A percentile compares a stretch with the other conserved stretches of the same genome.
These are phyloP conservation scores for Neurospora tetraspora DNA, from an alignment of 495 filamentous ascomycete species.

Conservation along the genomic window DNA sequence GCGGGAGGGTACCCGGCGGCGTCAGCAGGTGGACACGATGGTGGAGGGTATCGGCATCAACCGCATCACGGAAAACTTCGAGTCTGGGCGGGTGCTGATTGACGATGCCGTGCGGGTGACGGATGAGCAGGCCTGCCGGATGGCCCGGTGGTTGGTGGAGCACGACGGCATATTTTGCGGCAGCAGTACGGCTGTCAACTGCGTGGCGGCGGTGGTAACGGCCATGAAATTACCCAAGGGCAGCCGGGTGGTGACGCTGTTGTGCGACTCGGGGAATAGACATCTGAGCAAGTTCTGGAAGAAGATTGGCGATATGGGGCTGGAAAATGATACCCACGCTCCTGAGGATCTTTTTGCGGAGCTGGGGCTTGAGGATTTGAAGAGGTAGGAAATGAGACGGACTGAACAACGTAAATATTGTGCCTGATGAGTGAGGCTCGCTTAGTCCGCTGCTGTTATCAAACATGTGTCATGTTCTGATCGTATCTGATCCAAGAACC, in stretches of 20 bases:
- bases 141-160: conserved; percentile 94
- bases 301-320: conserved; percentile 60
- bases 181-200: conserved; percentile 92
- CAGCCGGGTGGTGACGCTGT: conserved; percentile 75
- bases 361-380: conserved; percentile 22
- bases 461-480: neutral
- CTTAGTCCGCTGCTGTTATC: neutral
- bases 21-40: conserved; percentile 89
- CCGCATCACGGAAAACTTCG: conserved; percentile 82
- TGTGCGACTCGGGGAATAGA: conserved; percentile 84
- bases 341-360: conserved; percentile 24
- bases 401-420: neutral
- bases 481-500: neutral
- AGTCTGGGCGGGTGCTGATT: conserved; percentile 70
- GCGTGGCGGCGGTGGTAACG: conserved; percentile 75
- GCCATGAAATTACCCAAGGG: conserved; percentile 58
- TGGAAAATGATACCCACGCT: conserved; percentile 24
- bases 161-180: conserved; percentile 92
- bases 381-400: conserved; percentile 2
- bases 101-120: conserved; percentile 85
- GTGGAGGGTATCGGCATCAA: conserved; percentile 96
- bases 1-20: conserved; percentile 75
- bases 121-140: conserved; percentile 83
- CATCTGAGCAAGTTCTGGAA: conserved; percentile 96
- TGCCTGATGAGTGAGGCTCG: neutral